Evolutionary conservation across 805 yeast genomes (phyloP).

Genomic region (Metschnikowia corniflorae): DNA sequence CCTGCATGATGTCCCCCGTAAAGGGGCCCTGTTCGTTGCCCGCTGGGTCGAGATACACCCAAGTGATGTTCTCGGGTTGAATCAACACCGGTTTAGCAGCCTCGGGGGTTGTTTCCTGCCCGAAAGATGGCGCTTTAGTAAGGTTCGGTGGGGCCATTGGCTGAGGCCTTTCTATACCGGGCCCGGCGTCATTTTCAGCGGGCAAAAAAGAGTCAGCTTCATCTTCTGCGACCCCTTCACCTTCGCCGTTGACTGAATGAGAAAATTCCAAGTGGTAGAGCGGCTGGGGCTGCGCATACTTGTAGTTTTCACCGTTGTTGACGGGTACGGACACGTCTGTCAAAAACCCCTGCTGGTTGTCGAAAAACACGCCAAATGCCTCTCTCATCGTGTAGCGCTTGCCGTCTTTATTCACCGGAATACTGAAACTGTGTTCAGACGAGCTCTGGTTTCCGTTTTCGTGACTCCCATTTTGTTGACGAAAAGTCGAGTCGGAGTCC

Average conservation of each 20-base stretch:
- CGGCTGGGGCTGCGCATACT: conserved; percentile 27
- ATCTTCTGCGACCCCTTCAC: conserved; percentile 1
- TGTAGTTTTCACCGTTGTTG: conserved; percentile 28
- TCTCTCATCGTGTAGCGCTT: conserved; percentile 48
- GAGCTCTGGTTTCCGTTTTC: conserved; percentile 2
- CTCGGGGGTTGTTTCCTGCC: not conserved
- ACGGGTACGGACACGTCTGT: conserved; percentile 7
- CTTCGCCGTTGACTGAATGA: conserved; percentile 6
- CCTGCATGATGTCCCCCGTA: conserved; percentile 68
- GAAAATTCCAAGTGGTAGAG: conserved; percentile 38
- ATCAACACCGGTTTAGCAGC: conserved; percentile 7
- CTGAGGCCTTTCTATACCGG: not conserved
- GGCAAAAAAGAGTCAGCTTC: conserved; percentile 2
- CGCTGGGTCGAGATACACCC: conserved; percentile 72
- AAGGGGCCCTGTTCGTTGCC: conserved; percentile 83
- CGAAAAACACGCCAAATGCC: conserved; percentile 50
- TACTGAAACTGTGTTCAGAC: conserved; percentile 11
- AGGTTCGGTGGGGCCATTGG: conserved; percentile 4
- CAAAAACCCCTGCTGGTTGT: conserved; percentile 26
- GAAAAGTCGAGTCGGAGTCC: conserved; percentile 1
- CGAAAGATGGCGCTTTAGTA: not conserved
- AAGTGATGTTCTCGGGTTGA: conserved; percentile 39
- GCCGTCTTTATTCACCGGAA: conserved; percentile 41
- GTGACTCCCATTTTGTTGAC: conserved; percentile 1
- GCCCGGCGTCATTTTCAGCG: not conserved